phyloP scores from a whole-genome alignment of 2,329 filamentous ascomycete species.

The Phialophora chinensis region DNA sequence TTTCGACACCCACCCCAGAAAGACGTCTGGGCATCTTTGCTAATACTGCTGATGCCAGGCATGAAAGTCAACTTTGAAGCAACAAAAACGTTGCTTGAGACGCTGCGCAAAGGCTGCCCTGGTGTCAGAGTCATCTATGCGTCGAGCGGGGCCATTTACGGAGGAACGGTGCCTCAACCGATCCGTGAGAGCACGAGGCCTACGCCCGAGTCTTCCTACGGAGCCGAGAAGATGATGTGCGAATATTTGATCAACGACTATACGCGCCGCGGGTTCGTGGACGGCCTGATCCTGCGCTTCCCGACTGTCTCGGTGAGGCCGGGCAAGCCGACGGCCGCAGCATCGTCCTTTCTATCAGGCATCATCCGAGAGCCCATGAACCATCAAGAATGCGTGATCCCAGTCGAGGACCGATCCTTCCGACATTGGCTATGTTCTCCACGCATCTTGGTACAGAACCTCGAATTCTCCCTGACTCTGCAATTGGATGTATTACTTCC shows the following conservation, averaged over 20 bases:
- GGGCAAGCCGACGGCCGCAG: slow-evolving; percentile 58
- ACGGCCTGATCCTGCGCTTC: slow-evolving; percentile 63
- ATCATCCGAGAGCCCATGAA: slow-evolving; percentile 61
- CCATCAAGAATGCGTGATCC: slow-evolving; percentile 57
- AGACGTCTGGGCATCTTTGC: too few relatives aligned
- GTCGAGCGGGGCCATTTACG: slow-evolving; percentile 67
- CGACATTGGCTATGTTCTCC: slow-evolving; percentile 61
- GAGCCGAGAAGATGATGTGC: slow-evolving; percentile 66
- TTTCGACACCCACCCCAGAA: too few relatives aligned
- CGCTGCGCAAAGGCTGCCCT: slow-evolving; percentile 55
- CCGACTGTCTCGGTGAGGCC: slow-evolving; percentile 64
- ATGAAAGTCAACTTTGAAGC: slow-evolving; percentile 66
- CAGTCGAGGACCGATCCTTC: slow-evolving; percentile 55
- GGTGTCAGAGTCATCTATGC: slow-evolving; percentile 65
- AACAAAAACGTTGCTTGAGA: slow-evolving; percentile 60
- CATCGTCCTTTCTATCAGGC: slow-evolving; percentile 59
- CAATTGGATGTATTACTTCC: slow-evolving; percentile 44
- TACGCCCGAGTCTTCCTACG: slow-evolving; percentile 66
- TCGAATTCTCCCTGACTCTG: slow-evolving; percentile 41
- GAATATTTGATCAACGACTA: slow-evolving; percentile 68
- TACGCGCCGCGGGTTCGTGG: slow-evolving; percentile 62
- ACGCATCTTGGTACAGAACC: slow-evolving; percentile 58
- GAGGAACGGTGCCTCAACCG: slow-evolving; percentile 58
- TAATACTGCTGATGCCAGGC: slow-evolving; percentile 42
- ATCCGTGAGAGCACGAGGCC: slow-evolving; percentile 59